A percentile compares a stretch with the other conserved stretches of the same genome.
Conservation (phyloP, 2,329 filamentous ascomycete genomes). For the Pseudogymnoascus sp. region DNA sequence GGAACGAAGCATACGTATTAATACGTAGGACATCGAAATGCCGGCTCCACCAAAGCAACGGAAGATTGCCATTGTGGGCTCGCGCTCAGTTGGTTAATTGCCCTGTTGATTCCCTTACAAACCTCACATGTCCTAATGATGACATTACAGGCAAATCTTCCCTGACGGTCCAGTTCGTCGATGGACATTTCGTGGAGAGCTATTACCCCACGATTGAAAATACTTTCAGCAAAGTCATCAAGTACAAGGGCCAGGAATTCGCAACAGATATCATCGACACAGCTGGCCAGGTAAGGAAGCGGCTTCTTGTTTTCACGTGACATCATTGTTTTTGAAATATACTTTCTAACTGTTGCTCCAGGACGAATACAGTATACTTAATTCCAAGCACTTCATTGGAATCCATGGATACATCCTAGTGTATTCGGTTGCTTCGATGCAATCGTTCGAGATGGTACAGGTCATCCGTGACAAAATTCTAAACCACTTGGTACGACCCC, state of each 20-base stretch:
- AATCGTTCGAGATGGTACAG: slow-evolving; percentile 95
- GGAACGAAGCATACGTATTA: slow-evolving; percentile 3
- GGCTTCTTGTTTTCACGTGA: slow-evolving; percentile 6
- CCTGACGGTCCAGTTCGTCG: slow-evolving; percentile 91
- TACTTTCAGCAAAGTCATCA: slow-evolving; percentile 93
- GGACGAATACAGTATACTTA: slow-evolving; percentile 98
- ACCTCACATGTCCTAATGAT: slow-evolving; percentile 4
- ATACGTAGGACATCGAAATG: slow-evolving; percentile 16
- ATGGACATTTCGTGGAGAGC: slow-evolving; percentile 96
- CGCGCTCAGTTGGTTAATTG: slow-evolving; percentile 77
- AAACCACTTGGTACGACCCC: slow-evolving; percentile 70
- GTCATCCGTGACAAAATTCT: slow-evolving; percentile 96
- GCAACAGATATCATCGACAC: slow-evolving; percentile 97
- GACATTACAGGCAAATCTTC: slow-evolving; percentile 77
- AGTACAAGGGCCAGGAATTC: slow-evolving; percentile 86
- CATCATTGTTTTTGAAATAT: slow-evolving; percentile 12
- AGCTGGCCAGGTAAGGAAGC: slow-evolving; percentile 68
- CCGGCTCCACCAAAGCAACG: slow-evolving; percentile 60
- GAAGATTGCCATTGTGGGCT: slow-evolving; percentile 93
- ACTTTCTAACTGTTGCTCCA: slow-evolving; percentile 32
- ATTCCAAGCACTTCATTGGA: slow-evolving; percentile 97
- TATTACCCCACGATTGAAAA: slow-evolving; percentile 99
- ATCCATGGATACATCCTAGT: slow-evolving; percentile 99
- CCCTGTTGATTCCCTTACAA: not conserved
- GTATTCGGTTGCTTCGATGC: slow-evolving; percentile 90